phyloP scores from a whole-genome alignment of 1,284 basidiomycete genomes.

The Coniophora puteana region DNA sequence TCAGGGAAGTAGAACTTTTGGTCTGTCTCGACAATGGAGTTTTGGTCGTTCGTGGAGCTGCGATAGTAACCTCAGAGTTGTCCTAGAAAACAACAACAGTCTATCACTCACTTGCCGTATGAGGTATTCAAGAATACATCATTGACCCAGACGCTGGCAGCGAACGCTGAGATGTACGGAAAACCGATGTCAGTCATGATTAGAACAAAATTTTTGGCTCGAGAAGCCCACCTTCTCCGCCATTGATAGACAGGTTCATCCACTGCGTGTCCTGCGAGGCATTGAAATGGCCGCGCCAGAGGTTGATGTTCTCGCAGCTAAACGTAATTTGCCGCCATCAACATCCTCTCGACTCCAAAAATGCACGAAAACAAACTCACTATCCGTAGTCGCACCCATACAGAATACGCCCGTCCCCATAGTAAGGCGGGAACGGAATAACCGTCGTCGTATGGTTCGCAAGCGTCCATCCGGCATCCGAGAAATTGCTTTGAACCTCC shows the following conservation, averaged over 20 bases:
- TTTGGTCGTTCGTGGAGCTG: constrained; percentile 61
- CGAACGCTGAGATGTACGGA: constrained; percentile 45
- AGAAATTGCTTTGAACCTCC: constrained; percentile 52
- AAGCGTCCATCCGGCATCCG: constrained; percentile 58
- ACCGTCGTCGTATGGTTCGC: constrained; percentile 71
- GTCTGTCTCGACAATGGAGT: constrained; percentile 60
- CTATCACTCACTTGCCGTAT: constrained; percentile 58
- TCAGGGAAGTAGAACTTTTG: constrained; percentile 58
- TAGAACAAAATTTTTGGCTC: neutral
- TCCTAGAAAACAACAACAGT: constrained; percentile 4
- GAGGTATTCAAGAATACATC: constrained; percentile 66
- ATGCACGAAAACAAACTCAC: constrained; percentile 40
- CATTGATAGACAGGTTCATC: constrained; percentile 72
- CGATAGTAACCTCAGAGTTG: neutral
- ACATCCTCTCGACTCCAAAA: too few relatives aligned
- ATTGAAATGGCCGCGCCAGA: constrained; percentile 80
- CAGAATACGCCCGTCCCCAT: constrained; percentile 71
- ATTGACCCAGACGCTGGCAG: constrained; percentile 80
- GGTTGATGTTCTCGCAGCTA: constrained; percentile 76
- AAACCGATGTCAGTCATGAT: neutral
- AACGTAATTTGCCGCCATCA: too few relatives aligned
- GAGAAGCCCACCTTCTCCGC: constrained; percentile 58
- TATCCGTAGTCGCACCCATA: constrained; percentile 83
- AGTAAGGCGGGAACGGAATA: constrained; percentile 60
- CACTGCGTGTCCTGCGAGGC: constrained; percentile 54